phyloP scores from a whole-genome alignment of 768 basidiomycete species.

The Sporobolomyces phaffii region DNA sequence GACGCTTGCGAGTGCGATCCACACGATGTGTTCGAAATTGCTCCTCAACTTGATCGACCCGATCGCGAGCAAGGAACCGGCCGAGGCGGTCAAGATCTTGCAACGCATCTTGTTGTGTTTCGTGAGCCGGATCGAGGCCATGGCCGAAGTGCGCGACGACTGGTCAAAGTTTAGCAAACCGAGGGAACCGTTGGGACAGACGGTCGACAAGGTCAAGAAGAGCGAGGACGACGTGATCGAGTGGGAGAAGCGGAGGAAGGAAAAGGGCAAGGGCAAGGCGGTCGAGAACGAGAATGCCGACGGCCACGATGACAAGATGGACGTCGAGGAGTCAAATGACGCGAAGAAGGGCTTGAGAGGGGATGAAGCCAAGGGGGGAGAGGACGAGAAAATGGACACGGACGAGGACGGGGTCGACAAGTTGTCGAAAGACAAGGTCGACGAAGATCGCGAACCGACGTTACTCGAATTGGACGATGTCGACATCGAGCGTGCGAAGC shows the following conservation, averaged over 20 bases:
- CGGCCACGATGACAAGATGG: slow-evolving; percentile 1
- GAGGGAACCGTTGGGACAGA: slow-evolving; percentile 14
- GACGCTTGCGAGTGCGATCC: slow-evolving; percentile 68
- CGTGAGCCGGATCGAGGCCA: slow-evolving; percentile 74
- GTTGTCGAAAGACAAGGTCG: slow-evolving; percentile 1
- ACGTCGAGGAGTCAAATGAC: slow-evolving; percentile 43
- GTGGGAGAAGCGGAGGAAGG: slow-evolving; percentile 37
- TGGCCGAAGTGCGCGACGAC: slow-evolving; percentile 55
- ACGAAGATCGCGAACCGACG: slow-evolving; percentile 26
- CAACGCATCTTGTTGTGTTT: slow-evolving; percentile 71
- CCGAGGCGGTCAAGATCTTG: slow-evolving; percentile 65
- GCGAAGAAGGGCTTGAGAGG: slow-evolving; percentile 33
- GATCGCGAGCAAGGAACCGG: slow-evolving; percentile 61
- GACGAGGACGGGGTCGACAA: slow-evolving; percentile 3
- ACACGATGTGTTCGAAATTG: slow-evolving; percentile 86
- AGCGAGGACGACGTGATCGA: slow-evolving; percentile 38
- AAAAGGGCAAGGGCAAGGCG: slow-evolving; percentile 36
- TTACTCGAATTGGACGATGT: slow-evolving; percentile 54
- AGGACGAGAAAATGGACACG: slow-evolving; percentile 2
- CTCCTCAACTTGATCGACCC: slow-evolving; percentile 82
- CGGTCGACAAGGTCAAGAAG: slow-evolving; percentile 15
- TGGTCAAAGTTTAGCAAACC: slow-evolving; percentile 41
- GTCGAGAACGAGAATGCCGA: slow-evolving; percentile 7
- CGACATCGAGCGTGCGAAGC: slow-evolving; percentile 76
- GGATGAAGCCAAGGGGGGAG: background rate